Conservation (phyloP, 139 green algal genomes). For the Axilococcus clingmanii region DNA sequence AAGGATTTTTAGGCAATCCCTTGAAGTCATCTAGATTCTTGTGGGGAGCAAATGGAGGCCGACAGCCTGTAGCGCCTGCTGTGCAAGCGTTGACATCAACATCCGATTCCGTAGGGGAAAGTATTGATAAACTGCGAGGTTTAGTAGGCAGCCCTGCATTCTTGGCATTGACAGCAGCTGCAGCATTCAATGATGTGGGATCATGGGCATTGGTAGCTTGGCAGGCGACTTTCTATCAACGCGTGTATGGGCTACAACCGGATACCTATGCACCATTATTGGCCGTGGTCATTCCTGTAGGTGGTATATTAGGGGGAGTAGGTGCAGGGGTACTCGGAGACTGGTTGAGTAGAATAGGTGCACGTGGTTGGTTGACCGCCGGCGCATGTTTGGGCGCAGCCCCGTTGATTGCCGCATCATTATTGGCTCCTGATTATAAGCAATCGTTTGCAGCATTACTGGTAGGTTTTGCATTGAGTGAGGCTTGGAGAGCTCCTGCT, state of each 20-base stretch:
- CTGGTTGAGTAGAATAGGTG: conserved; percentile 43
- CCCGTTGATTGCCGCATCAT: conserved; percentile 54
- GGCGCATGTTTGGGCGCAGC: conserved; percentile 51
- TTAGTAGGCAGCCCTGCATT: conserved; percentile 41
- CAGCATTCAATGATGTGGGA: conserved; percentile 77
- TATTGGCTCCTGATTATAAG: conserved; percentile 46
- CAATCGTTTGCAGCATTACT: conserved; percentile 66
- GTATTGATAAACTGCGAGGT: conserved; percentile 7
- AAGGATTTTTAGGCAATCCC: conserved; percentile 9
- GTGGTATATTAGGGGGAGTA: conserved; percentile 75
- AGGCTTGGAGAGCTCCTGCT: conserved; percentile 74
- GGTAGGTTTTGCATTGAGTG: conserved; percentile 64
- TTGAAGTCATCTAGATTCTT: conserved; percentile 12
- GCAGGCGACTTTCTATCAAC: conserved; percentile 84
- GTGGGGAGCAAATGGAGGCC: background rate
- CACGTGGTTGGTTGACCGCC: conserved; percentile 47
- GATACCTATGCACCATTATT: conserved; percentile 72
- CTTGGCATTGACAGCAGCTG: conserved; percentile 57
- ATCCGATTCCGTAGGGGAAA: conserved; percentile 1
- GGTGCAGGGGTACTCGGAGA: conserved; percentile 64
- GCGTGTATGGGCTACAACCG: conserved; percentile 55
- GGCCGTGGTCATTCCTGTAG: conserved; percentile 70
- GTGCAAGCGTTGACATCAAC: background rate
- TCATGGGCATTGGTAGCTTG: conserved; percentile 78
- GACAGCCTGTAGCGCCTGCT: background rate